Conservation (phyloP, 2,329 filamentous ascomycete genomes). For the Pseudogymnoascus sp. region DNA sequence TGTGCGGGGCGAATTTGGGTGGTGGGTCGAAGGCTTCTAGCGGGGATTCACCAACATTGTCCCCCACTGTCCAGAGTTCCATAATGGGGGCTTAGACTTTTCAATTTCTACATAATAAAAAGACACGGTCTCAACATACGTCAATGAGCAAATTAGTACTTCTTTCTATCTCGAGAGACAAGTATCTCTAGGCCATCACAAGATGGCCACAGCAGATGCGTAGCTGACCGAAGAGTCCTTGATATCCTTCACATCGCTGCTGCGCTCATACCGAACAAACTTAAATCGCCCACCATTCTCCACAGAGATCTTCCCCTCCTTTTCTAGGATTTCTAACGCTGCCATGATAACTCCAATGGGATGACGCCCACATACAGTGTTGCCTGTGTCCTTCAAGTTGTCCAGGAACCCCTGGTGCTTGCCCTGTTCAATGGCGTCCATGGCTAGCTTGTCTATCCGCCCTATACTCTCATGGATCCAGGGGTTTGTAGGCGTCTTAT, state of each 20-base stretch:
- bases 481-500: constrained; percentile 32
- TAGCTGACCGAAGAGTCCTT: constrained; percentile 88
- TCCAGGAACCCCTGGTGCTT: constrained; percentile 61
- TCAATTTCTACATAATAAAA: background rate
- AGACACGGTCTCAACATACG: background rate
- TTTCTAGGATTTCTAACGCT: constrained; percentile 58
- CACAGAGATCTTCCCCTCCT: constrained; percentile 30
- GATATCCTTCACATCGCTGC: constrained; percentile 60
- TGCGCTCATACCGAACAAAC: constrained; percentile 82
- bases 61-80: background rate
- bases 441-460: constrained; percentile 69
- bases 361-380: constrained; percentile 91
- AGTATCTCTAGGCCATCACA: constrained; percentile 35
- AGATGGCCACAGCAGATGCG: constrained; percentile 78
- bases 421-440: constrained; percentile 76
- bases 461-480: constrained; percentile 80
- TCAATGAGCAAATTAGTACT: background rate
- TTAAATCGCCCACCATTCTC: constrained; percentile 41
- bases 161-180: background rate
- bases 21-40: background rate
- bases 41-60: background rate
- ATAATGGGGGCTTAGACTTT: background rate
- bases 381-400: constrained; percentile 63
- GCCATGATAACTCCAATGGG: constrained; percentile 93
- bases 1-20: background rate